Evolutionary conservation across 495 filamentous ascomycete species (phyloP), one percentile per base, ranked within the genome.

Genomic region (Aspergillus sparsus): DNA sequence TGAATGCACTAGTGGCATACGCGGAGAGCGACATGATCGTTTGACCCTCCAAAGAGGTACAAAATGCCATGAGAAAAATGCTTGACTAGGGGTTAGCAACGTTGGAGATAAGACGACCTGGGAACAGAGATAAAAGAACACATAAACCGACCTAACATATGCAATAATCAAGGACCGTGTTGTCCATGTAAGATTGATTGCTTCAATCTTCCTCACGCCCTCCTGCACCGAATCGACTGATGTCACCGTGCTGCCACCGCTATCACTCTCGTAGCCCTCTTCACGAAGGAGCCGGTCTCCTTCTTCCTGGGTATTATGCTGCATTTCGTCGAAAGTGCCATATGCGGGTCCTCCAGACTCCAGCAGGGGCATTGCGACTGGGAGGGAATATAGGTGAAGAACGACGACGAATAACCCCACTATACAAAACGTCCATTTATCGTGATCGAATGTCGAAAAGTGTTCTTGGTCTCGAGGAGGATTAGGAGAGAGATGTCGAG

Each of bases 1-100:
- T 75, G 62, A 86, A 86, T n/a, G 83, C 74, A 66, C 82, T 84
- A 15, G 83, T 86, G 10, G 83, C 83, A 72, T 82, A 84, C 16
- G 80, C 75, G 5, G 81, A 80, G 44, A 85, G 69, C 35, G 80
- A 83, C 64, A 72, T 75, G 7, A 82, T 80, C 6, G 82, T 84
- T 60, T 84, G 82, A 31, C 74, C 73, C 68, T 84, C 83, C 15
- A 86, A 67, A 42, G 80, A 83, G 15, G 82, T 85, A 55, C 77
- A 79, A 61, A 80, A 82, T 32, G 82, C 82, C 70, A 84, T 78
- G 41, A 85, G 74, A 60, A 80, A 82, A 60, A 85, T 82, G 62
- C 82, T 84, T 56, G 51, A 34, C 46, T 49, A 53, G 49, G 61
- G 57, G 66, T 76, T 52, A 74, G 68, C 32, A 55, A 55, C 45